Evolutionary conservation across 108 stramenopile species (phyloP).

Genomic region (Nannochloropsis granulata): DNA sequence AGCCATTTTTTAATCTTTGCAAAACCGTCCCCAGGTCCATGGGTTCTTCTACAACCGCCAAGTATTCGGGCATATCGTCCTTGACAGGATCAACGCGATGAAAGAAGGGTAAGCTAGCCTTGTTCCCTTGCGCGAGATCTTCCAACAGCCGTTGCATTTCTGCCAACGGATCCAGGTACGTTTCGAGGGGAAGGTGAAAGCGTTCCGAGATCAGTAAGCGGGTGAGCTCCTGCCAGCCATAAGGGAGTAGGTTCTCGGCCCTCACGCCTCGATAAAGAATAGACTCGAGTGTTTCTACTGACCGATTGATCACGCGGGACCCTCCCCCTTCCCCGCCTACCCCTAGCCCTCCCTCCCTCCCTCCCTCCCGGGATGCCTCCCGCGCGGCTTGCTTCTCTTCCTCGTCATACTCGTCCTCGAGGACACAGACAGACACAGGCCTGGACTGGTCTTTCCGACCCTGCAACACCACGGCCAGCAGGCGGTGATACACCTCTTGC

Average conservation of each 20-base stretch:
- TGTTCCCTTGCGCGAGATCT: not conserved
- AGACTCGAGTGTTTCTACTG: not conserved
- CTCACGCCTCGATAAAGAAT: not conserved
- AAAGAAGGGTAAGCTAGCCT: not conserved
- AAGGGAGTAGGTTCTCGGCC: not conserved
- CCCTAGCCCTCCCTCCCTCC: not conserved
- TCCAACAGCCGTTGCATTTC: not conserved
- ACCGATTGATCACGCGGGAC: not conserved
- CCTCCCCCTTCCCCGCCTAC: not conserved
- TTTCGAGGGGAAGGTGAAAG: not conserved
- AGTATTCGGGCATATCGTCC: not conserved
- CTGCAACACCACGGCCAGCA: not conserved
- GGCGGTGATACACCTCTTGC: not conserved
- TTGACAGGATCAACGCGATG: not conserved
- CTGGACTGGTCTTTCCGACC: not conserved
- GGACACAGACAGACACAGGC: not conserved
- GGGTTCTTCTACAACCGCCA: not conserved
- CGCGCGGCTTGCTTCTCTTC: not conserved
- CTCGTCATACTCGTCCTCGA: not conserved
- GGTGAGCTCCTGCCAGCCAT: not conserved
- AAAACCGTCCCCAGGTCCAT: not conserved
- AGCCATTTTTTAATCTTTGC: not conserved
- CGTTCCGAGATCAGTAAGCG: not conserved
- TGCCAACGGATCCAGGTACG: not conserved
- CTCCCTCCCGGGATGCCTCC: not conserved